These are phyloP conservation scores for Phytophthora tubulina DNA, from an alignment of 352 stramenopile species.

Conservation along the genomic window DNA sequence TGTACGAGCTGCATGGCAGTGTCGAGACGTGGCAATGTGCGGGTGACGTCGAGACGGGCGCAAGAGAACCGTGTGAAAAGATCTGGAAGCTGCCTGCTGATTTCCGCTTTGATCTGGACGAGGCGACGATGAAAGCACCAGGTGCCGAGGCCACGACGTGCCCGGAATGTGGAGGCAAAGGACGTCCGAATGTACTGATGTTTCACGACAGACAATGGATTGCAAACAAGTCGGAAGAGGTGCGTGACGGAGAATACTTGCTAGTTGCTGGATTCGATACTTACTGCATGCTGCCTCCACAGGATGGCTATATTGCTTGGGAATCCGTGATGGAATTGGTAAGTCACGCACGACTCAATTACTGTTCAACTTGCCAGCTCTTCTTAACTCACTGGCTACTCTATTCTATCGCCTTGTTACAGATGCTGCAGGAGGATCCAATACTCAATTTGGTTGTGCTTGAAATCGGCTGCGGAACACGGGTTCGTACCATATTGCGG, in stretches of 20 bases:
- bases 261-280: not conserved
- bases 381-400: not conserved
- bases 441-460: constrained; percentile 75
- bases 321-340: constrained; percentile 83
- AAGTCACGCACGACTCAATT: not conserved
- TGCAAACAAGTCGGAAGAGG: constrained; percentile 72
- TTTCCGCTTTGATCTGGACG: constrained; percentile 74
- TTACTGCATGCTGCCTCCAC: not conserved
- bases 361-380: not conserved
- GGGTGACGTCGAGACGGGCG: constrained; percentile 53
- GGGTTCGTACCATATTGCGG: constrained; percentile 44
- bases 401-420: not conserved
- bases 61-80: constrained; percentile 50
- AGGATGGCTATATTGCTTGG: constrained; percentile 81
- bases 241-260: constrained; percentile 24
- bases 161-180: constrained; percentile 65
- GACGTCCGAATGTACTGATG: constrained; percentile 92
- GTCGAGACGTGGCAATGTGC: constrained; percentile 84
- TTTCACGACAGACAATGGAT: constrained; percentile 92
- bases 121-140: constrained; percentile 68
- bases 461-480: constrained; percentile 85
- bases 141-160: constrained; percentile 51
- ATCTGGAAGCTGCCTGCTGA: constrained; percentile 65
- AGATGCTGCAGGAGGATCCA: constrained; percentile 80
- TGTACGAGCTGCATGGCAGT: constrained; percentile 92